phyloP scores from a whole-genome alignment of 192 early-diverging fungal species.

The Podila verticillata region DNA sequence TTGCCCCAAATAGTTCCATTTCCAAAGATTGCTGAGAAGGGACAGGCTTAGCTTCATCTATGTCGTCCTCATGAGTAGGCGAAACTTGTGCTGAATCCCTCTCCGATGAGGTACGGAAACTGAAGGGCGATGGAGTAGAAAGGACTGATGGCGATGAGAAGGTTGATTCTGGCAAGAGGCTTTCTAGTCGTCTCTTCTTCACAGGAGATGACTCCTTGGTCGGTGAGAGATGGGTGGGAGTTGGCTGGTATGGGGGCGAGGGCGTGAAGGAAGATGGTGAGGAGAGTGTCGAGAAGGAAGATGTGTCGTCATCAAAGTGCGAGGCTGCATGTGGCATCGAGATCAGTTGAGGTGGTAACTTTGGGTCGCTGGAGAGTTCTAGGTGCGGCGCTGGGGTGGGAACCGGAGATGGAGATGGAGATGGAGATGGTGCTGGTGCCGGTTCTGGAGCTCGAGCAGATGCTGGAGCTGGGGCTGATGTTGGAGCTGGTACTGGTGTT shows the following conservation, averaged over 20 bases:
- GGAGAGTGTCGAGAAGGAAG: slow-evolving; percentile 42
- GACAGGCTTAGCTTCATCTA: background rate
- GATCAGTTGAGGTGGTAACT: background rate
- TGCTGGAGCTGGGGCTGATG: slow-evolving; percentile 5
- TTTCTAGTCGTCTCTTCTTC: slow-evolving; percentile 27
- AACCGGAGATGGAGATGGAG: slow-evolving; percentile 2
- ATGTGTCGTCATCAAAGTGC: slow-evolving; percentile 23
- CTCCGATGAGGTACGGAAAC: slow-evolving; percentile 9
- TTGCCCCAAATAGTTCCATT: slow-evolving; percentile 33
- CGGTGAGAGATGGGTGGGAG: slow-evolving; percentile 3
- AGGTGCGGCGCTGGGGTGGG: background rate
- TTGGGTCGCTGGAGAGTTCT: background rate
- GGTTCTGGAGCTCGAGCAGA: background rate
- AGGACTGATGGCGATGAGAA: slow-evolving; percentile 24
- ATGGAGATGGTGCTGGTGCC: background rate
- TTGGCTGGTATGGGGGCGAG: slow-evolving; percentile 23
- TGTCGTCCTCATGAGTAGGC: background rate
- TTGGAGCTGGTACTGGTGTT: slow-evolving; percentile 4
- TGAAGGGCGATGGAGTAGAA: slow-evolving; percentile 29
- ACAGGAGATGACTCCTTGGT: slow-evolving; percentile 8
- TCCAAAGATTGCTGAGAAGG: slow-evolving; percentile 21
- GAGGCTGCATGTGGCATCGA: background rate
- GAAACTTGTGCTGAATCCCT: background rate
- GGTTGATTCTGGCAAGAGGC: slow-evolving; percentile 1
- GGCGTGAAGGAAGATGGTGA: slow-evolving; percentile 34